Percentiles rank a stretch among this genome's conserved stretches.
Conservation (phyloP, 495 filamentous ascomycete genomes). For the Astrothelium macrocarpum region DNA sequence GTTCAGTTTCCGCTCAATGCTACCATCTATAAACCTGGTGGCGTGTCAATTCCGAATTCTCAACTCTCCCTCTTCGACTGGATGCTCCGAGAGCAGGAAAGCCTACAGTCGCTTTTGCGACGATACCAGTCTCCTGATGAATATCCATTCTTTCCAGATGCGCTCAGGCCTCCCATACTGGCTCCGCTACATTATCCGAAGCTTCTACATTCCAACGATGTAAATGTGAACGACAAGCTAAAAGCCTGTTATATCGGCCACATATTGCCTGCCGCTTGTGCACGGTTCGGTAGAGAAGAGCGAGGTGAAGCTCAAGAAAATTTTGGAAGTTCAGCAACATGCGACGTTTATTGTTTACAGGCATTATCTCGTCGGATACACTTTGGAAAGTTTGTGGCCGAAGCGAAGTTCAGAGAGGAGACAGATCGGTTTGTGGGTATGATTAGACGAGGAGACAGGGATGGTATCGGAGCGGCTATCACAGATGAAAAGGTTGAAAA, state of each 20-base stretch:
- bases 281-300: conserved; percentile 60
- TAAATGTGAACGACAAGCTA: conserved; percentile 84
- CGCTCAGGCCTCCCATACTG: conserved; percentile 69
- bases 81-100: conserved; percentile 82
- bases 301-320: conserved; percentile 84
- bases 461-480: conserved; percentile 79
- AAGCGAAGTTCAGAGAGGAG: conserved; percentile 90
- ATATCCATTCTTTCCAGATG: conserved; percentile 91
- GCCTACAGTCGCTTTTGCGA: conserved; percentile 84
- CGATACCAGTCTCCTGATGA: conserved; percentile 95
- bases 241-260: conserved; percentile 73
- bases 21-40: conserved; percentile 74
- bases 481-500: conserved; percentile 82
- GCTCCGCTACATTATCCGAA: conserved; percentile 80
- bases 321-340: conserved; percentile 86
- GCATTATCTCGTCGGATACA: conserved; percentile 87
- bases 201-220: conserved; percentile 84
- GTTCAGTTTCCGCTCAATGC: conserved; percentile 92
- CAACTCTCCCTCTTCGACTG: conserved; percentile 83
- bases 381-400: conserved; percentile 97
- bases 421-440: conserved; percentile 66
- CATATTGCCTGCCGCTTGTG: conserved; percentile 74
- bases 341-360: conserved; percentile 85
- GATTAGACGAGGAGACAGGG: conserved; percentile 68
- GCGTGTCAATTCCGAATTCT: conserved; percentile 65